Evolutionary conservation across 768 basidiomycete genomes (phyloP).

Genomic region (Mycena chlorophos): DNA sequence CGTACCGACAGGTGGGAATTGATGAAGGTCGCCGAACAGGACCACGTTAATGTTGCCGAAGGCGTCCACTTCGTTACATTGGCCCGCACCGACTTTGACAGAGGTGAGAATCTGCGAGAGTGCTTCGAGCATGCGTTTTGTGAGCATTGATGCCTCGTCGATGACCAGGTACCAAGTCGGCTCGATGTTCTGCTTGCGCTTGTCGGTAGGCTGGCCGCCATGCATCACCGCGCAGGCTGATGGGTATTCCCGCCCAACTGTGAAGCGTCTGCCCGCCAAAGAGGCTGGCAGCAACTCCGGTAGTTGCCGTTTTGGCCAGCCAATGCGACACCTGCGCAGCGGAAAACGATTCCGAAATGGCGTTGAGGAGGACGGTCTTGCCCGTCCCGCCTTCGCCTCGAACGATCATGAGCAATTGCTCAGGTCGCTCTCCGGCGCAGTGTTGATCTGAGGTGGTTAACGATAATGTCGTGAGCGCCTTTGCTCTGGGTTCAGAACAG

Average conservation of each 20-base stretch:
- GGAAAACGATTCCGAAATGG: slow-evolving; percentile 36
- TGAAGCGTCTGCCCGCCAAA: slow-evolving; percentile 40
- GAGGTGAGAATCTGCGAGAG: slow-evolving; percentile 23
- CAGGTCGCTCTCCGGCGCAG: slow-evolving; percentile 14
- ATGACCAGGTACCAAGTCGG: slow-evolving; percentile 32
- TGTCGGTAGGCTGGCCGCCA: neutral
- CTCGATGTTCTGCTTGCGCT: slow-evolving; percentile 20
- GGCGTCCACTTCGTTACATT: slow-evolving; percentile 5
- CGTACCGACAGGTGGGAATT: slow-evolving; percentile 42
- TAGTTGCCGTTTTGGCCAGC: slow-evolving; percentile 38
- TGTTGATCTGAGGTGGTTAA: slow-evolving; percentile 28
- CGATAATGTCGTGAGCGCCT: slow-evolving; percentile 35
- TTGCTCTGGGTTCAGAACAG: too few relatives aligned
- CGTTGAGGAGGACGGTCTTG: slow-evolving; percentile 43
- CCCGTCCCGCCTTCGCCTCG: slow-evolving; percentile 46
- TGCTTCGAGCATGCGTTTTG: slow-evolving; percentile 24
- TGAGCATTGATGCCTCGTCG: slow-evolving; percentile 44
- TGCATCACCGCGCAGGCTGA: neutral
- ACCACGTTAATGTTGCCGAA: slow-evolving; percentile 44
- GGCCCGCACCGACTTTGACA: slow-evolving; percentile 3
- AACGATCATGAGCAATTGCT: slow-evolving; percentile 39
- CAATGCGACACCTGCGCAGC: neutral
- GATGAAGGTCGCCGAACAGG: slow-evolving; percentile 47
- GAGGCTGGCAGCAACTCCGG: slow-evolving; percentile 41
- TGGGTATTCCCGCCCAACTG: slow-evolving; percentile 22